Base-by-base conservation (phyloP, 257 asterid genomes). In the Osmanthus fragrans region DNA sequence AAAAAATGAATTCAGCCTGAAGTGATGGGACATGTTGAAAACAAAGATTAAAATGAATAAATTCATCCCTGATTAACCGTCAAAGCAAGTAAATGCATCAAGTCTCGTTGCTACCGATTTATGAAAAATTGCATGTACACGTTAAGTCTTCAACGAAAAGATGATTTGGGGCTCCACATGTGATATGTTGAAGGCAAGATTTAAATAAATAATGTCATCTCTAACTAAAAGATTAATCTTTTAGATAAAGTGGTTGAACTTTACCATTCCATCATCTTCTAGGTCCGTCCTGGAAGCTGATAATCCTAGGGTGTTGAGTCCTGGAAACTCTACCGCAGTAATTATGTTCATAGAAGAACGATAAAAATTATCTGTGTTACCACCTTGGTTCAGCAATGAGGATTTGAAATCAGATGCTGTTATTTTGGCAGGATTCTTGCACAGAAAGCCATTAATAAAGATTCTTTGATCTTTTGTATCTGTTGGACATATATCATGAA, bases 261-360 rank as follows among this genome's bases (percentile, higher is more conserved):
- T 40, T 39, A 92, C 91, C 70, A 78, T 5, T n/a, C 97, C 97
- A 32, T 92, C 96, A 2, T 80, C 82, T 8, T 90, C 95, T 5
- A 92, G 72, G 80, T 92, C 96, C 0, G 82, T 86, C 66, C 96
- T 85, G 11, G 90, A 90, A 0, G 83, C 85, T 0, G 97, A 89
- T 32, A 92, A 71, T 8, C 95, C 93, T 0, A 91, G 89, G 0
- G 94, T 89, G 89, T 92, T 92, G 7, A 92, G 90, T 3, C 96
- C 97, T 19, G 95, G 90, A 56, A 89, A 88, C 73, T 88, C 89
- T 1, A 85, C 87, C 0, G 96, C 97, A 2, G 93, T 91, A 66
- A 83, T 86, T 0, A 87, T 7, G 0, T 80, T 84, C 63, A 72
- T 79, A 0, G 90, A 77, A 15, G 97, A 89, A 9, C 85, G 77